Evolutionary conservation across 139 green algal species (phyloP).

Genomic region (Nannochloris sp.): DNA sequence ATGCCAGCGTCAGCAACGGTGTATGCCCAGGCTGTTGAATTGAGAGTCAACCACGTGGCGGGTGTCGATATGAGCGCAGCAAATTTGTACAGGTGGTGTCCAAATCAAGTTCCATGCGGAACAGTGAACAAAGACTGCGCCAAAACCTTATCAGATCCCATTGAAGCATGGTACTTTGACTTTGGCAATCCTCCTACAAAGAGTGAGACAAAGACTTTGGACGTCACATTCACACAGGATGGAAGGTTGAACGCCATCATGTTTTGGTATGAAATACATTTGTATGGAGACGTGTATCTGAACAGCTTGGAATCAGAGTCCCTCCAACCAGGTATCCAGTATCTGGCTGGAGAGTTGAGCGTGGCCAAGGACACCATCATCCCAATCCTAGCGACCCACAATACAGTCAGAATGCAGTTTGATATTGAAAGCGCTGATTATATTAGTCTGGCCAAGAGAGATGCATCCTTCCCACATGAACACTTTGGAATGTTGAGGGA

Average conservation of each 20-base stretch:
- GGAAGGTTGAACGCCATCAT: conserved; percentile 52
- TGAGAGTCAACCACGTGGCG: conserved; percentile 29
- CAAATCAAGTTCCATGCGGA: conserved; percentile 33
- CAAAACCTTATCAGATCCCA: conserved; percentile 32
- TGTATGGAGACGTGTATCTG: conserved; percentile 39
- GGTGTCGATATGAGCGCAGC: conserved; percentile 48
- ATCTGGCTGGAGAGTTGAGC: conserved; percentile 49
- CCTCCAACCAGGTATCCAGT: conserved; percentile 60
- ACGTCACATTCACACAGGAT: conserved; percentile 41
- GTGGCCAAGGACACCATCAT: conserved; percentile 37
- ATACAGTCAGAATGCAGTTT: conserved; percentile 59
- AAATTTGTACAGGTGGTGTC: conserved; percentile 51
- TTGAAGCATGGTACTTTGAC: conserved; percentile 65
- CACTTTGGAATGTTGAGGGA: conserved; percentile 55
- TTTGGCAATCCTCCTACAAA: conserved; percentile 37
- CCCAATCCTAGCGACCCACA: conserved; percentile 50
- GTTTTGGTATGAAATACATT: conserved; percentile 61
- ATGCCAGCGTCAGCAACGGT: conserved; percentile 60
- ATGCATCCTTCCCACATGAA: conserved; percentile 51
- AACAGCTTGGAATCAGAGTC: conserved; percentile 22
- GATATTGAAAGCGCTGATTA: conserved; percentile 56
- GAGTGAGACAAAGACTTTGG: conserved; percentile 37
- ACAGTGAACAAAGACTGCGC: not conserved
- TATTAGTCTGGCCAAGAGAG: conserved; percentile 36
- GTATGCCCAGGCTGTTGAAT: conserved; percentile 48